Evolutionary conservation across 257 asterid genomes (phyloP).

Genomic region (Salvia miltiorrhiza): DNA sequence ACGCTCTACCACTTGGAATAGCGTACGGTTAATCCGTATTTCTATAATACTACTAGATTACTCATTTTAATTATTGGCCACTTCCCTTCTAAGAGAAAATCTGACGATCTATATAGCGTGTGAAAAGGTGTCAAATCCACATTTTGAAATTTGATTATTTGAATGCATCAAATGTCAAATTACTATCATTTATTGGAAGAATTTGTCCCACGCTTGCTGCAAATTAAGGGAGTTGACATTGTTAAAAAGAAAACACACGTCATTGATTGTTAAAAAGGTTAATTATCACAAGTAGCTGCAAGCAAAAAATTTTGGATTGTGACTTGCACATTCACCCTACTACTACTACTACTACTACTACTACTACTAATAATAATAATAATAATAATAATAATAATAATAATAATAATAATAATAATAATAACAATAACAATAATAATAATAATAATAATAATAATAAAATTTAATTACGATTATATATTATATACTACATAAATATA

Average conservation of each 20-base stretch:
- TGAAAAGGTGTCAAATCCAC: neutral
- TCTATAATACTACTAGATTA: neutral
- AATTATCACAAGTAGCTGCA: neutral
- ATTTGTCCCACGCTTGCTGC: constrained; percentile 6
- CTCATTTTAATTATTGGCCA: neutral
- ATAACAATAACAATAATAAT: too few relatives aligned
- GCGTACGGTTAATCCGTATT: too few relatives aligned
- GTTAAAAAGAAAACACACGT: neutral
- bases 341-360: too few relatives aligned
- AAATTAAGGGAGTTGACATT: constrained; percentile 22
- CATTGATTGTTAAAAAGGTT: neutral
- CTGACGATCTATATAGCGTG: constrained; percentile 15
- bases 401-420: neutral
- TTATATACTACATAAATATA: too few relatives aligned
- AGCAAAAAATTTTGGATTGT: neutral
- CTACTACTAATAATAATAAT: neutral
- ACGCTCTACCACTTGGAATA: too few relatives aligned
- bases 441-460: too few relatives aligned
- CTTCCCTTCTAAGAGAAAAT: constrained; percentile 5
- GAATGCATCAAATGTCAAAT: constrained; percentile 19
- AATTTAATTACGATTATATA: too few relatives aligned
- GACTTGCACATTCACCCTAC: neutral
- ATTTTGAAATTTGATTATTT: constrained; percentile 9
- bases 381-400: neutral
- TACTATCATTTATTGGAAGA: neutral